Percentiles rank a stretch among this genome's conserved stretches.
Evolutionary conservation across 345 rosid species (phyloP).

Genomic region (Draba incana): DNA sequence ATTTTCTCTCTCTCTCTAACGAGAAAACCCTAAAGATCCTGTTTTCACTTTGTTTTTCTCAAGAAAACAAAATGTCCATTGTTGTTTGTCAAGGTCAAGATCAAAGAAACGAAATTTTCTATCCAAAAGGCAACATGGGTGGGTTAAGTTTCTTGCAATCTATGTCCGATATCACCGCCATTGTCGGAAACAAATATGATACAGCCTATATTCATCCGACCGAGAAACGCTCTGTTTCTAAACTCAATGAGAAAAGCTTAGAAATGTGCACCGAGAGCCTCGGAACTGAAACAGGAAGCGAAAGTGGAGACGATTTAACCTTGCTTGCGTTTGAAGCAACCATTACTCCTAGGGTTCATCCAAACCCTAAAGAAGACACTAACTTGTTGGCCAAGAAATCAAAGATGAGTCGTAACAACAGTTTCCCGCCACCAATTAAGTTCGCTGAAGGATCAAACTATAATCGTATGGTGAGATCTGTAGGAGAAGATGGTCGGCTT

Average conservation of each 20-base stretch:
- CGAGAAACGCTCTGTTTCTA: conserved; percentile 53
- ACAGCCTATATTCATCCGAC: conserved; percentile 62
- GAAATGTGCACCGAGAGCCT: conserved; percentile 92
- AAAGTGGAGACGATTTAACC: conserved; percentile 46
- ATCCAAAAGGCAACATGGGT: conserved; percentile 27
- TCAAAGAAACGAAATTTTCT: conserved; percentile 25
- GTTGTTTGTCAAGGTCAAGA: conserved; percentile 17
- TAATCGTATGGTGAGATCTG: conserved; percentile 48
- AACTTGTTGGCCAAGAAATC: conserved; percentile 10
- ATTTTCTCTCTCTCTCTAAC: neutral
- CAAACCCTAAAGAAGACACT: conserved; percentile 24
- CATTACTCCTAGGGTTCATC: conserved; percentile 26
- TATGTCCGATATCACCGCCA: conserved; percentile 39
- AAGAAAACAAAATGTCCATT: conserved; percentile 28
- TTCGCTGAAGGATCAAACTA: conserved; percentile 55
- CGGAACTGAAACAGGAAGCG: conserved; percentile 84
- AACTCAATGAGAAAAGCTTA: conserved; percentile 66
- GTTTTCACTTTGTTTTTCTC: conserved; percentile 13
- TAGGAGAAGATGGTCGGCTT: conserved; percentile 76
- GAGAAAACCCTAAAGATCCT: conserved; percentile 25
- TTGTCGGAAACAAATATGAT: conserved; percentile 19
- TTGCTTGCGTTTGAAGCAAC: conserved; percentile 42
- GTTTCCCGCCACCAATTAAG: conserved; percentile 86
- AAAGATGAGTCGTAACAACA: conserved; percentile 39
- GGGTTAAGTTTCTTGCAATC: conserved; percentile 66